Conservation (phyloP, 164 flowering plant genomes). For the Dillenia turbinata region DNA sequence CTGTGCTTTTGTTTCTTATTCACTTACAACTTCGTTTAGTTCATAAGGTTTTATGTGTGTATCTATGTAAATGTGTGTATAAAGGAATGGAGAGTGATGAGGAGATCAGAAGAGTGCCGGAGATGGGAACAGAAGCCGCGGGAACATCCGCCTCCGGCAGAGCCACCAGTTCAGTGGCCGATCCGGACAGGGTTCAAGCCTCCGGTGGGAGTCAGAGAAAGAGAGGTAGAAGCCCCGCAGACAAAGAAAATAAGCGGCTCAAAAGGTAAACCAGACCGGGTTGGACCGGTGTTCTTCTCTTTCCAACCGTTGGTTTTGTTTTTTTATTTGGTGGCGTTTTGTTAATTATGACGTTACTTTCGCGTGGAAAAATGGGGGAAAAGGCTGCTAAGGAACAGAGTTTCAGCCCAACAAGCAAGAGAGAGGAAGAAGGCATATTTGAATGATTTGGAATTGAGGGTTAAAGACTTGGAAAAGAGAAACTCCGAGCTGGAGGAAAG, state of each 20-base stretch:
- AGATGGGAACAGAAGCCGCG: constrained; percentile 61
- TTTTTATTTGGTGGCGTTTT: constrained; percentile 11
- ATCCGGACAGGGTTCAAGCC: constrained; percentile 50
- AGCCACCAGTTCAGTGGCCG: constrained; percentile 37
- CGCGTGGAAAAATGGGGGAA: constrained; percentile 6
- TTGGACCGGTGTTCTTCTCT: constrained; percentile 5
- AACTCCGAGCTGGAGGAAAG: constrained; percentile 93
- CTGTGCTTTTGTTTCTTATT: too few relatives aligned
- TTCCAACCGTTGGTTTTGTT: constrained; percentile 1
- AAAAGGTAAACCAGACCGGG: constrained; percentile 54
- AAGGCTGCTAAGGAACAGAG: constrained; percentile 96
- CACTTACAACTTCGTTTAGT: too few relatives aligned
- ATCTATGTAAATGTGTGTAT: too few relatives aligned
- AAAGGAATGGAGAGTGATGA: constrained; percentile 94
- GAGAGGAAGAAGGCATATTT: constrained; percentile 97
- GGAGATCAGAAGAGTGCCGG: constrained; percentile 95
- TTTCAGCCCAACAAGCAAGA: constrained; percentile 98
- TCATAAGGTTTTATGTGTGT: too few relatives aligned
- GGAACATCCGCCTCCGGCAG: constrained; percentile 55
- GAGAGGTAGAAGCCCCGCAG: constrained; percentile 92
- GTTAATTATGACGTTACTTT: constrained; percentile 3
- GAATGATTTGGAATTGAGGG: constrained; percentile 73
- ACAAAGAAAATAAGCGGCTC: constrained; percentile 85
- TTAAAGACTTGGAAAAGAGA: constrained; percentile 77
- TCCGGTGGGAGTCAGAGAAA: constrained; percentile 48